Evolutionary conservation across 2,329 filamentous ascomycete species (phyloP), one percentile per base, ranked within the genome.

Genomic region (Didymella keratinophila): DNA sequence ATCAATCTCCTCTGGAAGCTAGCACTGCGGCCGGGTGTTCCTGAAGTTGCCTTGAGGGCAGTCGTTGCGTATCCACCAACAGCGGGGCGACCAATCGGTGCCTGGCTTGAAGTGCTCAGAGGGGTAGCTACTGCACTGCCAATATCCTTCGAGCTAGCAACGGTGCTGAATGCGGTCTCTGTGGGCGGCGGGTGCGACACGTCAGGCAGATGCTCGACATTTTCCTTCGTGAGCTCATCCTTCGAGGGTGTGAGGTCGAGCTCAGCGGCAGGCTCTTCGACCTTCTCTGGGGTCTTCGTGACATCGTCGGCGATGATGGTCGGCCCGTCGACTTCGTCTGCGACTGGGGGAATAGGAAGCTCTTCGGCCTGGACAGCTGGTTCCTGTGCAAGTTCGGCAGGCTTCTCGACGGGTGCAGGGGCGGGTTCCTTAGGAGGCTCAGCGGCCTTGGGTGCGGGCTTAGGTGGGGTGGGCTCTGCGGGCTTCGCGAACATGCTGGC

Each of bases 151-250:
- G 92, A 93, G 78, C 94, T 95, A 68, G 92, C 91, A 65, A 92
- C 83, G 59, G 93, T 97, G 84, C 93, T 97, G 64, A 91, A 92
- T 64, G 87, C 91, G 45, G 94, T 97, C 66, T 89, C 90, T 52
- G 91, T 94, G 45, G 89, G 85, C 20, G 89, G 86, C 39, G 92
- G 90, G 56, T 87, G 82, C 42, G 94, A 96, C 55, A 84, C 85
- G 79, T 97, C 93, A 65, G 88, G 89, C 68, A 98, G 84, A 79
- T 94, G 91, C 76, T 97, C 93, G 57, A 98, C 89, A 78, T 98
- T 98, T 69, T 89, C 89, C 80, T 94, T 89, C 27, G 94, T 98
- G 65, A 98, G 85, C 71, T 93, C 88, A 76, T 93, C 92, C 78
- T 90, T 89, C 23, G 91, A 86, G 16, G 91, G 89, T 46, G 85